Base-by-base conservation (phyloP, 257 asterid genomes). In the Mentha longifolia region DNA sequence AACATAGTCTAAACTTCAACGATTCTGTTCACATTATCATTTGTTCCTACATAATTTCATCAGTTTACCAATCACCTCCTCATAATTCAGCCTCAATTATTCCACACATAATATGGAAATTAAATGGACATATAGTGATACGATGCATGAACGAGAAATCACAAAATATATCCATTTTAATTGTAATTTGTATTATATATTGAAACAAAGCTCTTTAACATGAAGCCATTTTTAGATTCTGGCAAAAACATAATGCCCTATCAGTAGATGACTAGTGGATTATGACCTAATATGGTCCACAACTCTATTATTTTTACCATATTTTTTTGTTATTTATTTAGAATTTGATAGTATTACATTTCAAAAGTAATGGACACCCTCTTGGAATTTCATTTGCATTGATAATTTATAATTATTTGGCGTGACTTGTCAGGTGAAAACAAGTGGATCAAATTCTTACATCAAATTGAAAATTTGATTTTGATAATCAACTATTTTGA, bases 201-300 rank as follows among this genome's bases (percentile, higher is more conserved):
- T 58, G 41, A 59, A 58, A 20, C 59, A 45, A 58, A 58, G 47
- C 35, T 30, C 47, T 60, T 58, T 70, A 70, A 58, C 22, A 43
- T 11, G 75, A 58, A 70, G 67, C 75, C 56, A 45, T 70, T 31
- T 71, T 59, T 31, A 39, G 68, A 70, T 45, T 16, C 67, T 30
- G 59, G 58, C 67, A 30, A 57, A 25, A 56, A 14, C 59, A 42
- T 41, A 56, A 55, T 39, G 28, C 74, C 74, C 65, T 68, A 54
- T 42, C 19, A 54, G 39, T 39, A 68, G 6, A 68, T 22, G 55
- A 7, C 73, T 41, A 41, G 14, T 56, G 66, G 74, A 58, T 25
- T 42, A n/a, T 31, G 58, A 56, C 57, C 57, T 15, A 22, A 9
- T 57, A 69, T 69, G 55, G 73, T 14, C 73, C 65, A 39, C 37